A percentile compares a stretch with the other conserved stretches of the same genome.
Conservation (phyloP, 2,329 filamentous ascomycete species). For the Penicillium sp. region DNA sequence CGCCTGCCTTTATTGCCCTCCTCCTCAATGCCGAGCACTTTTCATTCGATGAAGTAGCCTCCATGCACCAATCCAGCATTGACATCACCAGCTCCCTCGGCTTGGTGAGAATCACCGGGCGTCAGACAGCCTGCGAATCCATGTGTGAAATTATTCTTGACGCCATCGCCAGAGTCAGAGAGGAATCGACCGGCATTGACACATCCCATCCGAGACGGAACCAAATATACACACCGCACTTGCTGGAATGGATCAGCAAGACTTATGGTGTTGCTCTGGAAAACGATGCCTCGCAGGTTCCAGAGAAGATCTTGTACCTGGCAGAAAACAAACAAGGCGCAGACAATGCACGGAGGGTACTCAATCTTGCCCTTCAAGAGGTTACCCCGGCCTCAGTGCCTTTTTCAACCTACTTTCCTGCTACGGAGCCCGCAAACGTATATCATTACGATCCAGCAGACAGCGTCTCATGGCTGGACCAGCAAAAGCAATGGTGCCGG, state of each 20-base stretch:
- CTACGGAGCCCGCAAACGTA: slow-evolving; percentile 32
- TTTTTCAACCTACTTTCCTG: slow-evolving; percentile 42
- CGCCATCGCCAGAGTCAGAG: slow-evolving; percentile 34
- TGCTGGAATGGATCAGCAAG: slow-evolving; percentile 40
- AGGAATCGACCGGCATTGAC: slow-evolving; percentile 34
- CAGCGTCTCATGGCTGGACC: slow-evolving; percentile 37
- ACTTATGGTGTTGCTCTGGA: slow-evolving; percentile 39
- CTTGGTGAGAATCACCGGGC: slow-evolving; percentile 43
- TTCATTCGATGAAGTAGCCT: slow-evolving; percentile 44
- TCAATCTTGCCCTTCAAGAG: slow-evolving; percentile 38
- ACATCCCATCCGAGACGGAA: slow-evolving; percentile 14
- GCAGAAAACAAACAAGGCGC: slow-evolving; percentile 36
- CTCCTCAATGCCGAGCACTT: slow-evolving; percentile 39
- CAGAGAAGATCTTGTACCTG: slow-evolving; percentile 39
- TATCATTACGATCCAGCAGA: slow-evolving; percentile 31
- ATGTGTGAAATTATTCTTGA: slow-evolving; percentile 41
- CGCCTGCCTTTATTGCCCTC: slow-evolving; percentile 33
- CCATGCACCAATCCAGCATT: slow-evolving; percentile 40
- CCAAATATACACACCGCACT: slow-evolving; percentile 28
- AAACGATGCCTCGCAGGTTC: slow-evolving; percentile 18
- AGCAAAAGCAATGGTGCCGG: slow-evolving; percentile 42
- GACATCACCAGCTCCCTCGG: slow-evolving; percentile 40
- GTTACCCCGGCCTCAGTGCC: slow-evolving; percentile 26
- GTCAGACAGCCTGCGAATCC: slow-evolving; percentile 36
- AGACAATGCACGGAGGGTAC: slow-evolving; percentile 39